Conservation (phyloP, 2,329 filamentous ascomycete species). For the Fusarium sulawesiense region DNA sequence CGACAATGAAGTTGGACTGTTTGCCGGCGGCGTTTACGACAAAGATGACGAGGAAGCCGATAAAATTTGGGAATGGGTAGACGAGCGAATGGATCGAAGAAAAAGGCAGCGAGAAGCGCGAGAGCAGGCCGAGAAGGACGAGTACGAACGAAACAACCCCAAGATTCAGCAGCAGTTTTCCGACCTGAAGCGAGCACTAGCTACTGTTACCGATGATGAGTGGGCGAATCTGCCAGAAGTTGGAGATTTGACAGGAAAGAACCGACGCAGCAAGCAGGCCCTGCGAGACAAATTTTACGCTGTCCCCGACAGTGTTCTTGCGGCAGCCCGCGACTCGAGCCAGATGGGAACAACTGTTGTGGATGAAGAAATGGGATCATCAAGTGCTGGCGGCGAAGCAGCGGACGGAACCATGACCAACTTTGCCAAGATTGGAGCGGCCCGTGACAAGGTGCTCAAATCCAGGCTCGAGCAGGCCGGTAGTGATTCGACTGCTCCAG, state of each 20-base stretch:
- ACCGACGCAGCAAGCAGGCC: constrained; percentile 85
- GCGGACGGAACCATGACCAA: constrained; percentile 96
- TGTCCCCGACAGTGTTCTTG: constrained; percentile 94
- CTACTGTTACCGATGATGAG: constrained; percentile 91
- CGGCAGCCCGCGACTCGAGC: constrained; percentile 81
- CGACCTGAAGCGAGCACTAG: constrained; percentile 90
- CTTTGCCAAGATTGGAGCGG: constrained; percentile 96
- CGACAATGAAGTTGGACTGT: constrained; percentile 95
- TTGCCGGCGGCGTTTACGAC: constrained; percentile 95
- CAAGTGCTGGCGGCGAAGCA: constrained; percentile 50
- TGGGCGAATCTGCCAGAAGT: constrained; percentile 97
- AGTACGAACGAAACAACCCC: constrained; percentile 96
- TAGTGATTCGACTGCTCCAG: constrained; percentile 73
- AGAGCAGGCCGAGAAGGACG: constrained; percentile 89
- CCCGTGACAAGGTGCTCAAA: constrained; percentile 93
- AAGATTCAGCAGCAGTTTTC: constrained; percentile 99
- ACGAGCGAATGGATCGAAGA: constrained; percentile 95
- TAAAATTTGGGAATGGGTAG: constrained; percentile 92
- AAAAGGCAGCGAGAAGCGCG: constrained; percentile 94
- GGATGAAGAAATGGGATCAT: constrained; percentile 74
- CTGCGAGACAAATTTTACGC: constrained; percentile 90
- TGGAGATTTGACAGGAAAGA: constrained; percentile 95
- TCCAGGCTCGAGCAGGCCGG: constrained; percentile 91
- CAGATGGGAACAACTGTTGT: constrained; percentile 91
- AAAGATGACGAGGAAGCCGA: constrained; percentile 98